Evolutionary conservation across 352 stramenopile species (phyloP).

Genomic region (Phytopythium delawarense): DNA sequence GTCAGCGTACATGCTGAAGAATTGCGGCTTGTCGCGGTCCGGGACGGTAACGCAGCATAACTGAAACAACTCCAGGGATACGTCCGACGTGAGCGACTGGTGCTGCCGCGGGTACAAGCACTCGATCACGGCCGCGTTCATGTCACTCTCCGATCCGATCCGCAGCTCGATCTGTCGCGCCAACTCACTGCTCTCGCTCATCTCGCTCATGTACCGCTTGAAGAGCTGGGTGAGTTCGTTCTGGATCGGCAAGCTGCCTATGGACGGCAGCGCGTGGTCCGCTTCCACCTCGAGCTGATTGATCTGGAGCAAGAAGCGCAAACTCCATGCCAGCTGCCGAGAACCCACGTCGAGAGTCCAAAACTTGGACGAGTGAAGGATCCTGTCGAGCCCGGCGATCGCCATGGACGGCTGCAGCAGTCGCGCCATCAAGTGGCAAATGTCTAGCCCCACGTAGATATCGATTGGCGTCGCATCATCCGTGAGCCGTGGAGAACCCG

Average conservation of each 20-base stretch:
- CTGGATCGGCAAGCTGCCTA: background rate
- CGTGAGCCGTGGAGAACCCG: background rate
- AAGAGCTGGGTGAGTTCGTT: slow-evolving; percentile 24
- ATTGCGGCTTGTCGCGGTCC: slow-evolving; percentile 22
- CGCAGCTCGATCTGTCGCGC: slow-evolving; percentile 17
- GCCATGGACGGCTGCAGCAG: slow-evolving; percentile 29
- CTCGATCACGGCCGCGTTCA: slow-evolving; percentile 32
- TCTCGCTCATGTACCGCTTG: slow-evolving; percentile 33
- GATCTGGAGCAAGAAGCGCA: slow-evolving; percentile 44
- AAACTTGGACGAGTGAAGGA: slow-evolving; percentile 34
- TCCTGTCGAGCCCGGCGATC: slow-evolving; percentile 32
- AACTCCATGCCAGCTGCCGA: slow-evolving; percentile 37
- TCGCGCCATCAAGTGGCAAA: slow-evolving; percentile 42
- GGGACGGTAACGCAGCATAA: slow-evolving; percentile 28
- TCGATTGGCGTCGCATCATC: slow-evolving; percentile 10
- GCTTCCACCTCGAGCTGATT: slow-evolving; percentile 18
- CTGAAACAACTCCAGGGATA: slow-evolving; percentile 32
- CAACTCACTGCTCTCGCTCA: slow-evolving; percentile 36
- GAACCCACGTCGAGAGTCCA: slow-evolving; percentile 20
- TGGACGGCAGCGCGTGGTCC: background rate
- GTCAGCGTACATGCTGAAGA: slow-evolving; percentile 31
- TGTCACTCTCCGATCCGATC: slow-evolving; percentile 17
- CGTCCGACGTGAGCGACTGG: slow-evolving; percentile 22
- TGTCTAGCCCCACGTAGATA: slow-evolving; percentile 37
- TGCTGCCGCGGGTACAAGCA: slow-evolving; percentile 41